phyloP scores from a whole-genome alignment of 2,329 filamentous ascomycete species.

The Penicillium italicum region DNA sequence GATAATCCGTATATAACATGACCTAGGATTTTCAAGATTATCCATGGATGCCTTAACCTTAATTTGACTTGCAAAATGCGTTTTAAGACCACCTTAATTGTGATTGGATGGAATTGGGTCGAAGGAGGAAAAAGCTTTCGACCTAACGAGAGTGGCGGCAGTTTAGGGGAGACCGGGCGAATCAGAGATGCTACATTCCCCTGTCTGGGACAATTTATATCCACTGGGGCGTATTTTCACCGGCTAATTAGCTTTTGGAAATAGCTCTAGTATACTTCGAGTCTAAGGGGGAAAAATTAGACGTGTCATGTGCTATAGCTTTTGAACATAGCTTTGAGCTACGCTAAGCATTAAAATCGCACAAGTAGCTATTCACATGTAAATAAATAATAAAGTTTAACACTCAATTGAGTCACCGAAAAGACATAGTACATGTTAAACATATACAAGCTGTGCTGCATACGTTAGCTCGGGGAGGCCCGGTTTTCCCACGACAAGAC shows the following conservation, averaged over 20 bases:
- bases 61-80: not conserved
- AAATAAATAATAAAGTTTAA: not conserved
- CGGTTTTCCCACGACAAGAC: not conserved
- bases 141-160: not conserved
- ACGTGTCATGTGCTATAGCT: not conserved
- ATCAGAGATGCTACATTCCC: too few relatives aligned
- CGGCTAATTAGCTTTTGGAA: too few relatives aligned
- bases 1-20: not conserved
- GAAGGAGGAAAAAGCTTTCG: not conserved
- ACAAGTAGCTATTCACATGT: not conserved
- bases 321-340: not conserved
- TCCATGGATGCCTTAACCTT: not conserved
- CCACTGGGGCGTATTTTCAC: too few relatives aligned
- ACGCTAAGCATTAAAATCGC: not conserved
- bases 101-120: not conserved
- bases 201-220: too few relatives aligned
- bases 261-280: not conserved
- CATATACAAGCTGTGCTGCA: not conserved
- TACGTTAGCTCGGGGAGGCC: too few relatives aligned
- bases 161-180: not conserved
- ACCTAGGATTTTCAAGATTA: not conserved
- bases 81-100: not conserved
- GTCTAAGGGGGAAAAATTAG: not conserved
- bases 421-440: not conserved
- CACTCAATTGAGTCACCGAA: not conserved